phyloP scores from a whole-genome alignment of 305 asterid species.

The Solanum aculeatissimum region DNA sequence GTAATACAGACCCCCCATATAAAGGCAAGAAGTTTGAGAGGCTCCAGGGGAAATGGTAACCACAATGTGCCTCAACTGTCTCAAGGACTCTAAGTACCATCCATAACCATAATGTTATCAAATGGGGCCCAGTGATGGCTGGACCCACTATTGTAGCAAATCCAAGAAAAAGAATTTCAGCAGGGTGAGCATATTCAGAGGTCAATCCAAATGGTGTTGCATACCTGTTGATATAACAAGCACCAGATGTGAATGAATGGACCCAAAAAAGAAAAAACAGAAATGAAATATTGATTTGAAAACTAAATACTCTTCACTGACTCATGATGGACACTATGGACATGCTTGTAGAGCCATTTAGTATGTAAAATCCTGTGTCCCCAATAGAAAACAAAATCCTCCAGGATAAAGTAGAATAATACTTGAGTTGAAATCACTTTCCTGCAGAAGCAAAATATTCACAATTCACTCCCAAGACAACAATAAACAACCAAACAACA shows the following conservation, averaged over 20 bases:
- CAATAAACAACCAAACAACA: not conserved
- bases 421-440: slow-evolving; percentile 77
- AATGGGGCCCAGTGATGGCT: slow-evolving; percentile 96
- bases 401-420: slow-evolving; percentile 81
- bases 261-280: not conserved
- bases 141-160: slow-evolving; percentile 97
- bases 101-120: slow-evolving; percentile 94
- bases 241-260: not conserved
- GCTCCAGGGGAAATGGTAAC: slow-evolving; percentile 97
- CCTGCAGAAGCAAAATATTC: slow-evolving; percentile 41
- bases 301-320: slow-evolving; percentile 24
- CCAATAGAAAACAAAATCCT: slow-evolving; percentile 94
- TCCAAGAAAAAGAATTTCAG: slow-evolving; percentile 93
- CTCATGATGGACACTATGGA: slow-evolving; percentile 99
- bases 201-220: slow-evolving; percentile 98
- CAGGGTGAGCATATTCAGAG: slow-evolving; percentile 98
- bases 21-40: slow-evolving; percentile 85
- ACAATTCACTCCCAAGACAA: not conserved
- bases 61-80: slow-evolving; percentile 98
- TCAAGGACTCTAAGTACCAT: slow-evolving; percentile 94
- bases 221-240: slow-evolving; percentile 36
- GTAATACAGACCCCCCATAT: slow-evolving; percentile 76
- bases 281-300: not conserved
- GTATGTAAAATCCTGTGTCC: slow-evolving; percentile 93
- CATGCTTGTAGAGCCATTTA: slow-evolving; percentile 97